Percentiles rank a stretch among this genome's conserved stretches.
These are phyloP conservation scores for Hypoxylon sp. DNA, from an alignment of 2,329 filamentous ascomycete genomes.

Conservation along the genomic window DNA sequence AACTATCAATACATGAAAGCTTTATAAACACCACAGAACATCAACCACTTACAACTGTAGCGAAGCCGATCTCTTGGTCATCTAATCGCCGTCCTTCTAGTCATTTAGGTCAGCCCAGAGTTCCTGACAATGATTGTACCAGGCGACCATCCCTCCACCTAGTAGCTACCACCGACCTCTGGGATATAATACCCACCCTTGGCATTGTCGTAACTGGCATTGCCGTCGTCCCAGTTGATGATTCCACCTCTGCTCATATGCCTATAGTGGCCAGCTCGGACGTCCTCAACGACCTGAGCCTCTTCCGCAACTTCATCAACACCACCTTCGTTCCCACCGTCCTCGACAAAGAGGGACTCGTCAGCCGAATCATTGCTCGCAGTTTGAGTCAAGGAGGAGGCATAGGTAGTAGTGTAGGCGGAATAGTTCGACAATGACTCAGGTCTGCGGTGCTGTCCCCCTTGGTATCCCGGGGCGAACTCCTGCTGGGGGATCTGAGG, in stretches of 20 bases:
- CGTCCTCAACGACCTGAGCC: background rate
- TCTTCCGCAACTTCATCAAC: background rate
- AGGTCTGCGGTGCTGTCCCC: background rate
- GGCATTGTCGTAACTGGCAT: background rate
- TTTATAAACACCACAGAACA: slow-evolving; percentile 3
- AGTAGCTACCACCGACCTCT: background rate
- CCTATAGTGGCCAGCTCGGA: background rate
- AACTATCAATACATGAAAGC: background rate
- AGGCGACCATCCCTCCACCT: background rate
- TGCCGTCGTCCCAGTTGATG: background rate
- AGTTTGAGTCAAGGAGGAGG: background rate
- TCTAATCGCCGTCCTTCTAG: background rate
- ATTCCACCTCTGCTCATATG: background rate
- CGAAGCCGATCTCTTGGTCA: background rate
- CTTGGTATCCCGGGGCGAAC: background rate
- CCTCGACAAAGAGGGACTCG: slow-evolving; percentile 26
- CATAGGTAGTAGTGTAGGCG: background rate
- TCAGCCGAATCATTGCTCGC: slow-evolving; percentile 1
- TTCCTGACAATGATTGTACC: background rate
- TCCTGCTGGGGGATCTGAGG: background rate
- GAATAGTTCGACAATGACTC: background rate
- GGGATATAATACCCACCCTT: background rate
- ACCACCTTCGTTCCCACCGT: background rate
- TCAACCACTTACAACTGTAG: background rate
- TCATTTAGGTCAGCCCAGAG: background rate